A percentile compares a stretch with the other conserved stretches of the same genome.
phyloP scores from a whole-genome alignment of 805 yeast species.

The Nakazawaea ishiwadae region DNA sequence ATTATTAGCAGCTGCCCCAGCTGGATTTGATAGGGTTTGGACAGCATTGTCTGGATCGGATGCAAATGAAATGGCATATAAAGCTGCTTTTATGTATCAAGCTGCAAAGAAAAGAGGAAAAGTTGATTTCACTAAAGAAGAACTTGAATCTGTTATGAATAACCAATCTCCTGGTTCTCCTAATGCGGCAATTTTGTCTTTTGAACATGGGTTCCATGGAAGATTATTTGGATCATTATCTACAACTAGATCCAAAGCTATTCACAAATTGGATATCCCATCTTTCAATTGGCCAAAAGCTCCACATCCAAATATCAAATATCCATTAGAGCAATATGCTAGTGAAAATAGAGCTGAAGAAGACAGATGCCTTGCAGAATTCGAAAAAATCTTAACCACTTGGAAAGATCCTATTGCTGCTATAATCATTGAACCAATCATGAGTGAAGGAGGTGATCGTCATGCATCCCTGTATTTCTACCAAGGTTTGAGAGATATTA shows the following conservation, averaged over 20 bases:
- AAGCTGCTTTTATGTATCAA: constrained; percentile 66
- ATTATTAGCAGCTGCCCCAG: constrained; percentile 59
- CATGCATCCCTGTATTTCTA: constrained; percentile 59
- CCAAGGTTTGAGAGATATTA: constrained; percentile 60
- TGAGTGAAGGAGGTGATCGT: constrained; percentile 75
- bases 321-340: constrained; percentile 69
- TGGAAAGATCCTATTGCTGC: constrained; percentile 46
- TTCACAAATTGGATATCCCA: constrained; percentile 56
- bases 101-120: constrained; percentile 49
- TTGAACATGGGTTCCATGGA: constrained; percentile 53
- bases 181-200: constrained; percentile 48
- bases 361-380: constrained; percentile 33
- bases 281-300: constrained; percentile 57
- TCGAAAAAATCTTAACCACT: constrained; percentile 34
- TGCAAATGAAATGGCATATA: constrained; percentile 67
- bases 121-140: constrained; percentile 40
- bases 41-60: constrained; percentile 64
- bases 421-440: constrained; percentile 54
- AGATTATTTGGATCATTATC: constrained; percentile 52
- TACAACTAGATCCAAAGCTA: constrained; percentile 50
- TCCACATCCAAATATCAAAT: constrained; percentile 71
- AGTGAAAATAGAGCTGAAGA: constrained; percentile 48
- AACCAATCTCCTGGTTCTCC: constrained; percentile 51
- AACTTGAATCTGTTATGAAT: constrained; percentile 39
- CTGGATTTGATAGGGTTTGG: constrained; percentile 56